Base-by-base conservation (phyloP, 108 stramenopile genomes). In the Licmophora abbreviata region DNA sequence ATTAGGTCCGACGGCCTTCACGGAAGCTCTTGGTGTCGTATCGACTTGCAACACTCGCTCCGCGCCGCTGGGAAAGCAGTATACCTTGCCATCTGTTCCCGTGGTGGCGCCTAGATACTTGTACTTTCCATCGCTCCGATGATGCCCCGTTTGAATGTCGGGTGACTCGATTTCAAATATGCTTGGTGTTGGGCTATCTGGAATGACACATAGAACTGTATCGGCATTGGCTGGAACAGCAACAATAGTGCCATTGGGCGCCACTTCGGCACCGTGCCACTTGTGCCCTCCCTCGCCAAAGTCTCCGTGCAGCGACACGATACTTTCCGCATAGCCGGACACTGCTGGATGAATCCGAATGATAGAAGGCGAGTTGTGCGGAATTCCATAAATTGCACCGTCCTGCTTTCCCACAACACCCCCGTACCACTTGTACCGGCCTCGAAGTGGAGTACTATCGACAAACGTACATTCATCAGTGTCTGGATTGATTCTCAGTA, bases 101-200 rank as follows among this genome's bases (percentile, higher is more conserved):
- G 61, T 59, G 67, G 83, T 71, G 23, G 77, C 89, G 12, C 91
- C 91, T 41, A 94, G 46, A 68, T 76, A 94, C 52, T 94, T 94
- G 68, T 94, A 94, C 56, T 84, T 91, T 21, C 72, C 66, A 71
- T 90, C 88, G 17, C 12, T 48, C 18, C 92, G 62, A 66, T 94
- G 92, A 7, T 77, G 58, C 4, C 92, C 92, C 14, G 84, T 73
- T 51, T 57, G 50, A 2, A 68, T 4, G 21, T 55, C 20, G 15
- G 2, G 4, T 17, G 26, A 18, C 9, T 49, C 55, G 24, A 56
- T 2, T 40, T 15, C 17, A 15, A n/a, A 14, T 6, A 50, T 15
- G 40, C 0, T 60, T 54, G n/a, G 46, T 56, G 3, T 53, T 5
- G 38, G 38, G 31, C 27, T 29, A 4, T 28, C 55, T 25, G 85